Base-by-base conservation (phyloP, 2,329 filamentous ascomycete species). In the Aspergillus ruber region DNA sequence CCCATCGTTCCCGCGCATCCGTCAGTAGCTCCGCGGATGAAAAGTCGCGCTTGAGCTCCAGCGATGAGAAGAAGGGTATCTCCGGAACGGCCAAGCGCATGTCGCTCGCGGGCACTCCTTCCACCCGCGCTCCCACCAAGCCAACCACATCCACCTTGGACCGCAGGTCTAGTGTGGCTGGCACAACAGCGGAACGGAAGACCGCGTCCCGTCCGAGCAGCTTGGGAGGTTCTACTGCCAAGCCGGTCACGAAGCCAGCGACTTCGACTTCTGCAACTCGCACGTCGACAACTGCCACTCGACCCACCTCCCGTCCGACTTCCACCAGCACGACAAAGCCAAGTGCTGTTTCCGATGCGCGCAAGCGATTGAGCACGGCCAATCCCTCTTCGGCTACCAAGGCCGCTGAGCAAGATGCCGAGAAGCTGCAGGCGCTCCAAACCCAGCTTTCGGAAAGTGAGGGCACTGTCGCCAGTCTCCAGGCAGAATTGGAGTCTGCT, bases 21-120 rank as follows among this genome's bases (percentile, higher is more conserved):
- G 58, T 72, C 42, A 69, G 69, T 52, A 71, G 69, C 54, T 72
- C 70, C 13, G 68, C 70, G 7, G 70, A 72, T 49, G 70, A 73
- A 52, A 71, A 69, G 50, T 51, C 62, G 33, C 66, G 63, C 29
- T 69, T 65, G 10, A 74, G 70, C 50, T 74, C 71, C 2, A 68
- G 70, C 13, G 72, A 74, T 49, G 72, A 74, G 51, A 69, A 64
- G 50, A 66, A 62, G 44, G 69, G 68, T 4, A 70, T 74, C 45
- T 67, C 69, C 9, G 60, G 66, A 20, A 62, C 64, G 6, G 69
- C 70, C 36, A 75, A 74, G 59, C 65, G 71, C 40, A 69, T 71
- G 63, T 74, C 72, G 4, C 59, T 74, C 46, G 68, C 63, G 7
- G 64, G 70, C 4, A 67, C 63, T 10, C 52, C 68, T 1, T 59